Evolutionary conservation across 2,329 filamentous ascomycete species (phyloP).

Genomic region (Hymenoscyphus fraxineus): DNA sequence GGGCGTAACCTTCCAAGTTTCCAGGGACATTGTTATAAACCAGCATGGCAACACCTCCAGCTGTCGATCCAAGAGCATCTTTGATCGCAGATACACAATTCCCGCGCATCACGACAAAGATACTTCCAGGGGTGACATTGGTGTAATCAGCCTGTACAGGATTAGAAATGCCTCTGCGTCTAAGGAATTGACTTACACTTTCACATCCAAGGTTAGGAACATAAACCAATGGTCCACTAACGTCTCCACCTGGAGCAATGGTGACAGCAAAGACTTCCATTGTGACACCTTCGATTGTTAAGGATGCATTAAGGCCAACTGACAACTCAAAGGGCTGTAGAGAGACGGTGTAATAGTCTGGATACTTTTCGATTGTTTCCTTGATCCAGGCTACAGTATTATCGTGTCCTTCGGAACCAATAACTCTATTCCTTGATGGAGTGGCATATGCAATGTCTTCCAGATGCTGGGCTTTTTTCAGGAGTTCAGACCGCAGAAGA

Average conservation of each 20-base stretch:
- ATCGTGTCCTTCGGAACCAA: conserved; percentile 33
- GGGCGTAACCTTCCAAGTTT: conserved; percentile 28
- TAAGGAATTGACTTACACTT: conserved; percentile 6
- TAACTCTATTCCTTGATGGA: conserved; percentile 18
- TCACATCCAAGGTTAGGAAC: conserved; percentile 22
- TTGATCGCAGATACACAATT: conserved; percentile 68
- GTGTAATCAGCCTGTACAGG: conserved; percentile 53
- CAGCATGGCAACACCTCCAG: conserved; percentile 65
- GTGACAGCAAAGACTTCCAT: conserved; percentile 16
- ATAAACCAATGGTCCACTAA: conserved; percentile 16
- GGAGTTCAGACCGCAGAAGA: conserved; percentile 15
- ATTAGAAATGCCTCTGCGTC: not conserved
- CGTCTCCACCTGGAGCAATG: conserved; percentile 15
- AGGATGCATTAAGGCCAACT: conserved; percentile 11
- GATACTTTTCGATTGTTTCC: conserved; percentile 35
- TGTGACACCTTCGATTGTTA: conserved; percentile 12
- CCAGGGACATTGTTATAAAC: conserved; percentile 66
- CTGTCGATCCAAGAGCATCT: conserved; percentile 60
- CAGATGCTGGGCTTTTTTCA: conserved; percentile 17
- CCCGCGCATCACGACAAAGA: conserved; percentile 67
- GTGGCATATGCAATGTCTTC: conserved; percentile 20
- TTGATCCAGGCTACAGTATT: conserved; percentile 45
- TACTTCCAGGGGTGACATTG: conserved; percentile 51
- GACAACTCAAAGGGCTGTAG: conserved; percentile 42
- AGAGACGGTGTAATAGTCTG: conserved; percentile 38